A percentile compares a stretch with the other conserved stretches of the same genome.
These are phyloP conservation scores for Xylariaceae sp. DNA, from an alignment of 2,329 filamentous ascomycete genomes.

Conservation along the genomic window DNA sequence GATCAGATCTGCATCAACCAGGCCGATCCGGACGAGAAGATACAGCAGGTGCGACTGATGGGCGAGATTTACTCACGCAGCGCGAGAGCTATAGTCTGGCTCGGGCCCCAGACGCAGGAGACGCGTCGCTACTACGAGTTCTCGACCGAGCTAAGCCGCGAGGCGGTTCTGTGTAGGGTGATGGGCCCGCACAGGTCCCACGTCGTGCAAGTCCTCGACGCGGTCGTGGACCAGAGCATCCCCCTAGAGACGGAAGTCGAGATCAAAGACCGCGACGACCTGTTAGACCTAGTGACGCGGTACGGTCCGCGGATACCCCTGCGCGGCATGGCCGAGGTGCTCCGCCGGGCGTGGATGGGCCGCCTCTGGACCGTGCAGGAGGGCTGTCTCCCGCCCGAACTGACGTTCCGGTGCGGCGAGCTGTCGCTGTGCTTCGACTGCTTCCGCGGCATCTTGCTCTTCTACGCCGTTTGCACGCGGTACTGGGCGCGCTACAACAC, in stretches of 20 bases:
- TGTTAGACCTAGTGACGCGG: constrained; percentile 22
- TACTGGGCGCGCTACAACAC: constrained; percentile 20
- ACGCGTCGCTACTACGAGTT: constrained; percentile 10
- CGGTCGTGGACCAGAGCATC: constrained; percentile 24
- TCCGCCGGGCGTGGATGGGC: constrained; percentile 28
- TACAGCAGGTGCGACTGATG: constrained; percentile 18
- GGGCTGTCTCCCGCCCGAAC: constrained; percentile 13
- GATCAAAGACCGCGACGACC: constrained; percentile 25
- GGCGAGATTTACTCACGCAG: constrained; percentile 16
- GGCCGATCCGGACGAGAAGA: constrained; percentile 13
- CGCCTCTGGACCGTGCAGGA: constrained; percentile 35
- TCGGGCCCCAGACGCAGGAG: constrained; percentile 9
- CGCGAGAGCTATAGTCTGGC: constrained; percentile 14
- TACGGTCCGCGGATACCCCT: constrained; percentile 24
- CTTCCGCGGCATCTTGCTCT: constrained; percentile 20
- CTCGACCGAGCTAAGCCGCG: constrained; percentile 6
- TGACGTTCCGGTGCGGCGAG: constrained; percentile 15
- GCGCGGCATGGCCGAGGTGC: constrained; percentile 23
- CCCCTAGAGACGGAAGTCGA: constrained; percentile 14
- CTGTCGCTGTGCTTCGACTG: constrained; percentile 14
- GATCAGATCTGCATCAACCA: constrained; percentile 25
- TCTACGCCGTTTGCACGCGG: constrained; percentile 30
- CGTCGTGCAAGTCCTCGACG: constrained; percentile 27
- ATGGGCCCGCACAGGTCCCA: constrained; percentile 21
- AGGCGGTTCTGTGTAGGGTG: constrained; percentile 14